Evolutionary conservation across 2,329 filamentous ascomycete species (phyloP).

Genomic region (Penicillium sp.): DNA sequence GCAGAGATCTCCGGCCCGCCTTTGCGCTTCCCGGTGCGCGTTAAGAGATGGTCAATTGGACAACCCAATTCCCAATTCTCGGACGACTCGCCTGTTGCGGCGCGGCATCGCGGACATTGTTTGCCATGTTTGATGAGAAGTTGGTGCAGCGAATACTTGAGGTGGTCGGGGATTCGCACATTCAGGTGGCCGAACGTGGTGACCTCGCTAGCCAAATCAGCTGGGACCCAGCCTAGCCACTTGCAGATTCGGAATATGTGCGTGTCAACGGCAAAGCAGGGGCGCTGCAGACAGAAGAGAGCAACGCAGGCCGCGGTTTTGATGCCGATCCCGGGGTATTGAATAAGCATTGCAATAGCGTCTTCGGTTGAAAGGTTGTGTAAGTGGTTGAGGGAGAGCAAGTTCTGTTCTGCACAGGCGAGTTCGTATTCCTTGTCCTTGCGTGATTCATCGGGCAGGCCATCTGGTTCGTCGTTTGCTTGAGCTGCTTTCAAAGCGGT

Average conservation of each 20-base stretch:
- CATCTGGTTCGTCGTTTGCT: slow-evolving; percentile 34
- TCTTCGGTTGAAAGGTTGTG: slow-evolving; percentile 60
- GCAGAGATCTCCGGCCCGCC: slow-evolving; percentile 10
- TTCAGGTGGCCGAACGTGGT: slow-evolving; percentile 65
- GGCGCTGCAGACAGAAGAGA: slow-evolving; percentile 67
- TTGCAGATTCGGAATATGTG: slow-evolving; percentile 67
- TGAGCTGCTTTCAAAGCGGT: slow-evolving; percentile 53
- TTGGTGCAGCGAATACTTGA: slow-evolving; percentile 67
- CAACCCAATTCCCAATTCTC: slow-evolving; percentile 68
- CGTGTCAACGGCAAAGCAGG: slow-evolving; percentile 68
- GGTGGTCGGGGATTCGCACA: slow-evolving; percentile 62
- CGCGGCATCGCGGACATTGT: slow-evolving; percentile 63
- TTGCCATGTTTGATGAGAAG: slow-evolving; percentile 67
- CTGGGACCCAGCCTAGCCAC: slow-evolving; percentile 66
- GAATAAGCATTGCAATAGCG: slow-evolving; percentile 61
- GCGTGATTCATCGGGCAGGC: slow-evolving; percentile 42
- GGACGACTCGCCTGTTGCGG: slow-evolving; percentile 63
- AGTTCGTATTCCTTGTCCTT: slow-evolving; percentile 63
- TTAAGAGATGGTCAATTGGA: slow-evolving; percentile 67
- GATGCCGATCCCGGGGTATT: slow-evolving; percentile 67
- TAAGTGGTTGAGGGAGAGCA: slow-evolving; percentile 68
- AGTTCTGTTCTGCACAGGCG: slow-evolving; percentile 58
- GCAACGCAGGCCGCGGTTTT: slow-evolving; percentile 69
- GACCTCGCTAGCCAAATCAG: slow-evolving; percentile 47
- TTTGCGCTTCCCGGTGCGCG: slow-evolving; percentile 58